Conservation (phyloP, 257 asterid genomes). For the Avicennia marina region DNA sequence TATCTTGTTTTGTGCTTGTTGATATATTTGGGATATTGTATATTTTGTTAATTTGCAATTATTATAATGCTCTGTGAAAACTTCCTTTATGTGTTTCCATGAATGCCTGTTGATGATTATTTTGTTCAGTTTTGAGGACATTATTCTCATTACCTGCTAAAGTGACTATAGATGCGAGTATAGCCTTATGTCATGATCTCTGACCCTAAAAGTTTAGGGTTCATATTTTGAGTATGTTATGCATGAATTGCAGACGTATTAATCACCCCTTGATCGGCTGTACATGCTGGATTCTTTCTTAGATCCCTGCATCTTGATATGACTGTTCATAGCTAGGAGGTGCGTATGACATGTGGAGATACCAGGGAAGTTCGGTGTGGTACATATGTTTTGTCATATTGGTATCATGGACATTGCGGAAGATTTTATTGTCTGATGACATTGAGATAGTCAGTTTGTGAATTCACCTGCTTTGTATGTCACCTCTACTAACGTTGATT, state of each 20-base stretch:
- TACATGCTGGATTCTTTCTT: constrained; percentile 57
- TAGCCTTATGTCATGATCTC: constrained; percentile 17
- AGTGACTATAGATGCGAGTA: too few species aligned
- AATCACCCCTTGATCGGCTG: constrained; percentile 53
- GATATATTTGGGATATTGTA: too few species aligned
- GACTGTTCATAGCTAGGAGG: constrained; percentile 66
- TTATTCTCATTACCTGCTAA: constrained; percentile 10
- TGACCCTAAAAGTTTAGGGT: constrained; percentile 55
- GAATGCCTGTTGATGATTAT: neutral
- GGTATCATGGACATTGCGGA: constrained; percentile 25
- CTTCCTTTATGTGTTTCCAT: too few species aligned
- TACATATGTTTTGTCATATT: constrained; percentile 32
- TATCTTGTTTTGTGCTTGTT: too few species aligned
- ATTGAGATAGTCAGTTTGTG: constrained; percentile 5
- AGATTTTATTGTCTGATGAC: constrained; percentile 15
- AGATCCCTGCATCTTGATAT: constrained; percentile 52
- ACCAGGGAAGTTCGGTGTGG: constrained; percentile 61
- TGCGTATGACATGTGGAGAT: constrained; percentile 54
- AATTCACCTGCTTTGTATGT: constrained; percentile 13
- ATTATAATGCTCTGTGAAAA: too few species aligned
- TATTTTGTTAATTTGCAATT: too few species aligned
- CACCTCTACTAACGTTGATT: too few species aligned
- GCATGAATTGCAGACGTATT: constrained; percentile 56
- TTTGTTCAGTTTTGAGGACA: neutral
- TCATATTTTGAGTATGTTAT: constrained; percentile 53